Evolutionary conservation across 2,329 filamentous ascomycete genomes (phyloP), one percentile per base, ranked within the genome.

Genomic region (Diaporthe vexans): DNA sequence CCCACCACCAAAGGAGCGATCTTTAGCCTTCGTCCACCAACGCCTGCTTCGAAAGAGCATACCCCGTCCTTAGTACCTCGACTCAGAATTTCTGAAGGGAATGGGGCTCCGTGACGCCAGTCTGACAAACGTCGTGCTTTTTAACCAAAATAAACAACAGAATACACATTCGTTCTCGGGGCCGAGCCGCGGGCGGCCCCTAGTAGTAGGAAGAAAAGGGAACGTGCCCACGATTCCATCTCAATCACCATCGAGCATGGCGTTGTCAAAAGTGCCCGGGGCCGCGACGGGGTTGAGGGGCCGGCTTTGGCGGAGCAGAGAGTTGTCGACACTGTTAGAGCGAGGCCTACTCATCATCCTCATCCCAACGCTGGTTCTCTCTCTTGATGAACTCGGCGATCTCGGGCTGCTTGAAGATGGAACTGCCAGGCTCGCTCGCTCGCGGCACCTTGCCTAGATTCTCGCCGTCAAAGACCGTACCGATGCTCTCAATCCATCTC

Each of bases 401-500:
- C 74, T 90, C 87, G 7, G 88, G 88, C 3, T 91, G 85, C 77
- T 92, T 92, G 83, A 97, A 98, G 73, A 98, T 93, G 46, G 87
- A 89, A 79, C 89, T 92, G 69, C 84, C 86, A 0, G 91, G 90
- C 74, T 97, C 93, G 1, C 87, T 86, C 29, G 82, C 84, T 1
- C 91, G 86, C 21, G 95, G 95, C 56, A 98, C 92, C 72, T 89
- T 90, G 76, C 90, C 90, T 48, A 95, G 89, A 78, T 91, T 93
- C 78, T 95, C 94, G 79, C 94, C 94, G 76, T 95, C 93, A 79
- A 99, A 97, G 0, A 98, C 95, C 0, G 94, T 93, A 0, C 95
- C 94, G 77, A 99, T 97, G 52, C 91, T 95, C 77, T 95, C 93
- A 77, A 95, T 95, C 96, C 97, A 99, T 78, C 95, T 91, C 81